Evolutionary conservation across 305 asterid genomes (phyloP).

Genomic region (Coffea humblotiana): DNA sequence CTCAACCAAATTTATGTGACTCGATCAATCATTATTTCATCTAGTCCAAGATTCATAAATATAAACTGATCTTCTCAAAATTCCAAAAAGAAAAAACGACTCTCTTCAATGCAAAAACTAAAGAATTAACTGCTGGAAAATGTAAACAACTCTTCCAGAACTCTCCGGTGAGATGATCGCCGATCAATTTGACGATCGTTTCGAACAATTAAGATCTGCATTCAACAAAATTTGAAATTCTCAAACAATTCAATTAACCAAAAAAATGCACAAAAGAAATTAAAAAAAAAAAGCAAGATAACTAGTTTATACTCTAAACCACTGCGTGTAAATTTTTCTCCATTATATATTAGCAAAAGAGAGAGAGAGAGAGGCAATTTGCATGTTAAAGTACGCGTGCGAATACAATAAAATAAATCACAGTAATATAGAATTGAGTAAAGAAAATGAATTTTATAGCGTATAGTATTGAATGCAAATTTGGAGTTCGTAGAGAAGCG

Average conservation of each 20-base stretch:
- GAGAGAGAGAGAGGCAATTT: neutral
- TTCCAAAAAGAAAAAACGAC: neutral
- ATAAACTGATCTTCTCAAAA: neutral
- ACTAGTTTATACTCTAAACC: neutral
- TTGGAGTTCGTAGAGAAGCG: neutral
- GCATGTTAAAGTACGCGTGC: slow-evolving; percentile 3
- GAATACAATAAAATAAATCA: neutral
- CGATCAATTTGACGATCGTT: slow-evolving; percentile 15
- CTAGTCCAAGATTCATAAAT: slow-evolving; percentile 4
- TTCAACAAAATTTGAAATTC: slow-evolving; percentile 14
- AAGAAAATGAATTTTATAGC: neutral
- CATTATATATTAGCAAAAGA: neutral
- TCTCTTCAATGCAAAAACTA: slow-evolving; percentile 4
- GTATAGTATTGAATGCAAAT: neutral
- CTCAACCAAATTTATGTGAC: slow-evolving; percentile 13
- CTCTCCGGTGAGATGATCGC: slow-evolving; percentile 16
- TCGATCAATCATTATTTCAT: slow-evolving; percentile 15
- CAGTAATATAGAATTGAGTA: neutral
- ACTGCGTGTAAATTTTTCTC: neutral
- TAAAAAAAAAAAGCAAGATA: neutral
- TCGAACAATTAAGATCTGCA: slow-evolving; percentile 23
- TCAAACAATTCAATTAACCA: neutral
- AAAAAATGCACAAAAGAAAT: neutral
- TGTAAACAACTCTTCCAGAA: slow-evolving; percentile 8
- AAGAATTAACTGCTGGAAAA: neutral